A percentile compares a stretch with the other conserved stretches of the same genome.
Evolutionary conservation across 768 basidiomycete genomes (phyloP).

Genomic region (Sarcodon aspratus): DNA sequence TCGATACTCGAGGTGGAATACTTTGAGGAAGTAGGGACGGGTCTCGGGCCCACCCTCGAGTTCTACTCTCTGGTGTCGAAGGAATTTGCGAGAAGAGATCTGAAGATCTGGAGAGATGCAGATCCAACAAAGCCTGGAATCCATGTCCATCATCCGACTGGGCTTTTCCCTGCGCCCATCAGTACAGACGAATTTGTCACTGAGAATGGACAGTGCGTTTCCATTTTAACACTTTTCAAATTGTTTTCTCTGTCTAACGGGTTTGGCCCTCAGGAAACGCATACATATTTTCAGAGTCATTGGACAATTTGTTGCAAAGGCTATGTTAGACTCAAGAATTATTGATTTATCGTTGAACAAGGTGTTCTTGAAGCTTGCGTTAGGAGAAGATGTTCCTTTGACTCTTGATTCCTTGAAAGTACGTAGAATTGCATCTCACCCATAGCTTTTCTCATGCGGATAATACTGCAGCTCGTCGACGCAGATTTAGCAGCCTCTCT

Average conservation of each 20-base stretch:
- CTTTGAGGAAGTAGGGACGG: constrained; percentile 97
- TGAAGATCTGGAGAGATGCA: constrained; percentile 88
- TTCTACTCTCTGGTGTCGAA: constrained; percentile 97
- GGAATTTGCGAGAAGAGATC: constrained; percentile 82
- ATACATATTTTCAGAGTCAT: constrained; percentile 82
- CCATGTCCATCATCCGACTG: constrained; percentile 77
- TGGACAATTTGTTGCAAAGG: constrained; percentile 95
- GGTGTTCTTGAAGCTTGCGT: constrained; percentile 83
- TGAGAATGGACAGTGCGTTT: constrained; percentile 64
- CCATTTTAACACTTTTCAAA: background rate
- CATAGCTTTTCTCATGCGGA: background rate
- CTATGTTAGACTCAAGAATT: constrained; percentile 93
- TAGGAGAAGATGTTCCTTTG: constrained; percentile 79
- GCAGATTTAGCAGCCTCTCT: constrained; percentile 78
- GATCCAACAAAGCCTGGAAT: constrained; percentile 47
- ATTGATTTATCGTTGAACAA: constrained; percentile 94
- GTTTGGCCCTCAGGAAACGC: constrained; percentile 46
- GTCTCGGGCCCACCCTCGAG: constrained; percentile 93
- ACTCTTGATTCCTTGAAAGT: constrained; percentile 80
- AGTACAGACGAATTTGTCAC: constrained; percentile 54
- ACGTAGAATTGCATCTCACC: constrained; percentile 7
- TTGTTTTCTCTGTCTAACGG: background rate
- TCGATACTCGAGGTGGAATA: constrained; percentile 97
- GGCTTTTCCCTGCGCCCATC: constrained; percentile 84
- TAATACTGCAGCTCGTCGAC: constrained; percentile 59